phyloP scores from a whole-genome alignment of 139 green algal species.

The Tetradesmus obliquus region DNA sequence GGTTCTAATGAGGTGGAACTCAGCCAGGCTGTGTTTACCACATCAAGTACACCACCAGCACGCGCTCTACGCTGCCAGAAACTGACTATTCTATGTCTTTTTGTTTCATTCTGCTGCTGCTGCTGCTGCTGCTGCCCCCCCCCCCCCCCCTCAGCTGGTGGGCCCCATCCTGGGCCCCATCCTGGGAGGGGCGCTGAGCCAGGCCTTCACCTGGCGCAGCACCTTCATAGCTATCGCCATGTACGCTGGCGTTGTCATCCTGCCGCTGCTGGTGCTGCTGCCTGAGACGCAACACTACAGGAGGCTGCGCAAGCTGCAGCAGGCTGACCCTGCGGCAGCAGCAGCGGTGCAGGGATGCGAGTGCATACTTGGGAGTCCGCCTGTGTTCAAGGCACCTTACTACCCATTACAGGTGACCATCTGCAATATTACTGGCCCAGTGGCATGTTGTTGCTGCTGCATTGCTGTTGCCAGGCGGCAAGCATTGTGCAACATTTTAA shows the following conservation, averaged over 20 bases:
- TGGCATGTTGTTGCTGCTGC: no score
- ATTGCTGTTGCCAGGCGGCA: no score
- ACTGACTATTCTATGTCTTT: no score
- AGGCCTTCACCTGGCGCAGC: conserved; percentile 21
- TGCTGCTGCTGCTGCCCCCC: neutral
- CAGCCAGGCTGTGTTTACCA: no score
- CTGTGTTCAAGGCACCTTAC: neutral
- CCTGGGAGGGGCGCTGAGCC: conserved; percentile 26
- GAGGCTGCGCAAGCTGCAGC: neutral
- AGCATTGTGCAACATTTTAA: no score
- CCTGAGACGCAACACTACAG: conserved; percentile 27
- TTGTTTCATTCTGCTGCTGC: neutral
- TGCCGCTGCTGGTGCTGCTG: neutral
- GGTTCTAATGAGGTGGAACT: no score
- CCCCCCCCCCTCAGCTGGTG: neutral
- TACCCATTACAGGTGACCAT: neutral
- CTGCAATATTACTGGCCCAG: no score
- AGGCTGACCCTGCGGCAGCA: neutral
- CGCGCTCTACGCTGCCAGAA: no score
- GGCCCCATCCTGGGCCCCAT: conserved; percentile 20
- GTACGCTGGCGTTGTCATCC: neutral
- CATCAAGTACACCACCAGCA: no score
- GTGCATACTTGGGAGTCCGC: neutral
- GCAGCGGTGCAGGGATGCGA: neutral
- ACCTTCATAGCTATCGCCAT: conserved; percentile 1